Evolutionary conservation across 2,329 filamentous ascomycete genomes (phyloP), one percentile per base, ranked within the genome.

Genomic region (Dactylella cylindrospora): DNA sequence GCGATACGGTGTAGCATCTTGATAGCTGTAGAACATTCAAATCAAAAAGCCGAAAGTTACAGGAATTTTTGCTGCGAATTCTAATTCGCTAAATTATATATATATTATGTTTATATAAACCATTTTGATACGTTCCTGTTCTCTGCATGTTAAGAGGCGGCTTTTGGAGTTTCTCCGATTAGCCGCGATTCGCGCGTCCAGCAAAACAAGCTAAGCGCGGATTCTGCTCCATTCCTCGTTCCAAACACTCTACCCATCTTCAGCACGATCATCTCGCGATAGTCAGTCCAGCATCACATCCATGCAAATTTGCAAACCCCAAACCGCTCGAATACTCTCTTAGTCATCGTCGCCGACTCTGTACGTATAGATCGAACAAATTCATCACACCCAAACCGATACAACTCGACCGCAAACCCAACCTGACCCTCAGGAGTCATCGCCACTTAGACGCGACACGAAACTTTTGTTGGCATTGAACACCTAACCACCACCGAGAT

Each of bases 141-240:
- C 7, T 19, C 19, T 25, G 22, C 13, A n/a, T 22, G 15, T 31
- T 2, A 26, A 17, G 17, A 22, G 33, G 47, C 46, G 46, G 32
- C 32, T 46, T 39, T 12, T 5, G 41, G 6, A 44, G 29, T 46
- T 35, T 35, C 13, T 46, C 32, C 13, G 3, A 10, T 2, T 50
- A 62, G 49, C 35, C 57, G 57, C 57, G 57, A 44, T 62, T 62
- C 50, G 32, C 57, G 57, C 57, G 57, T 9, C 46, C 49, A 62
- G 50, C 46, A 50, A 62, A 62, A 62, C 43, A 54, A 50, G 2
- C 43, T 62, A 62, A 62, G 57, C 57, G 57, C 57, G 57, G n/a
- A 23, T 54, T 54, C 47, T 54, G 49, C 38, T 62, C 55, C 46
- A 38, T 61, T 61, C 55, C 55, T 23, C 54, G 26, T 60, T 47